A percentile compares a stretch with the other conserved stretches of the same genome.
These are phyloP conservation scores for Lathyrus aphaca DNA, from an alignment of 306 rosid genomes.

Conservation along the genomic window DNA sequence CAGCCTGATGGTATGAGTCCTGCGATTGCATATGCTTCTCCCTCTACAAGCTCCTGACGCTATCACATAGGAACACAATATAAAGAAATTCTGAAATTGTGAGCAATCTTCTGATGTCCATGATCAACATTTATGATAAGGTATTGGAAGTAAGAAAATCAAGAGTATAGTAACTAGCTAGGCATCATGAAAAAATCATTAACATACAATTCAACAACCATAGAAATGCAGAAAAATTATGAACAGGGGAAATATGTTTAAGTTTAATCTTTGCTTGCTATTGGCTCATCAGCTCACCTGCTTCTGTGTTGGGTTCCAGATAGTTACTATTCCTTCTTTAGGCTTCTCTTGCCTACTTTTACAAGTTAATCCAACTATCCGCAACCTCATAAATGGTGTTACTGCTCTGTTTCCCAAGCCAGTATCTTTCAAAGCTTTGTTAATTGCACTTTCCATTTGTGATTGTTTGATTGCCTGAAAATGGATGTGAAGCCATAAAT, in stretches of 20 bases:
- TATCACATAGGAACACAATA: slow-evolving; percentile 47
- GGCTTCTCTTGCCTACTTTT: slow-evolving; percentile 49
- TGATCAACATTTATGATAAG: slow-evolving; percentile 11
- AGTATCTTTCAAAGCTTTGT: slow-evolving; percentile 78
- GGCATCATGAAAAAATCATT: slow-evolving; percentile 1
- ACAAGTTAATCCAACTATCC: slow-evolving; percentile 73
- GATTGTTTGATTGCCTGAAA: slow-evolving; percentile 72
- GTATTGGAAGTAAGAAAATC: slow-evolving; percentile 18
- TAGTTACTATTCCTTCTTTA: slow-evolving; percentile 77
- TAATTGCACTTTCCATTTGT: slow-evolving; percentile 68
- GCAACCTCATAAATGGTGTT: slow-evolving; percentile 72
- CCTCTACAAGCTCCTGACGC: slow-evolving; percentile 82
- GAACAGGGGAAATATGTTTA: slow-evolving; percentile 2
- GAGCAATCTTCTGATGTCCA: slow-evolving; percentile 31
- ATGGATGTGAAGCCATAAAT: slow-evolving; percentile 39
- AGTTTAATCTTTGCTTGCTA: slow-evolving; percentile 18
- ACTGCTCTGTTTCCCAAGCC: slow-evolving; percentile 72
- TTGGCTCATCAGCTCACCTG: slow-evolving; percentile 74
- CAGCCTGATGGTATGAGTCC: slow-evolving; percentile 69
- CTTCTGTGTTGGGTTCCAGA: slow-evolving; percentile 88
- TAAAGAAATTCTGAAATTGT: slow-evolving; percentile 5
- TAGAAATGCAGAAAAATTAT: slow-evolving; percentile 23
- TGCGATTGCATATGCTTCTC: slow-evolving; percentile 69
- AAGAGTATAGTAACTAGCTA: background rate
- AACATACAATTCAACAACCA: background rate